phyloP scores from a whole-genome alignment of 495 filamentous ascomycete genomes.

The Parachaetomium inaequale region DNA sequence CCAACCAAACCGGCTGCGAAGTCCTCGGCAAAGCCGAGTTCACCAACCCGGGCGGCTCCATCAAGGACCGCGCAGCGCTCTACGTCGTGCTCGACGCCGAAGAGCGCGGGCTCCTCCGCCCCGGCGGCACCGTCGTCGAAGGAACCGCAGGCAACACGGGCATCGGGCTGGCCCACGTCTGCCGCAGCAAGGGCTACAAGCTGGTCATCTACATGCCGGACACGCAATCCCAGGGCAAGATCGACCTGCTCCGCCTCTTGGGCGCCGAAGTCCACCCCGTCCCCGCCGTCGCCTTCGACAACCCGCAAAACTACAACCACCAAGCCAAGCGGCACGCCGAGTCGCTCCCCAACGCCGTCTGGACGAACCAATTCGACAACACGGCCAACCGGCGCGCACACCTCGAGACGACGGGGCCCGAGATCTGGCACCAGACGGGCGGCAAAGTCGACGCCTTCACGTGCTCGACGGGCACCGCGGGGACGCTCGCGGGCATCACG shows the following conservation, averaged over 20 bases:
- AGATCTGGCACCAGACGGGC: constrained; percentile 91
- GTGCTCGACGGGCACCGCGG: constrained; percentile 89
- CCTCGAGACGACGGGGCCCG: constrained; percentile 93
- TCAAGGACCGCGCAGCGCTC: constrained; percentile 94
- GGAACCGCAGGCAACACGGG: constrained; percentile 97
- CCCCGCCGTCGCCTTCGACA: constrained; percentile 92
- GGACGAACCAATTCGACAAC: constrained; percentile 99
- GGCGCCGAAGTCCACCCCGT: constrained; percentile 99
- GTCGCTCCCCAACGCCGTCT: constrained; percentile 80
- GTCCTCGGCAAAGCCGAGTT: constrained; percentile 97
- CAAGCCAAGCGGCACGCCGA: constrained; percentile 88
- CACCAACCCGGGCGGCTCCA: constrained; percentile 93
- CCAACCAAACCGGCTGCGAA: constrained; percentile 88
- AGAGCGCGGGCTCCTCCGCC: constrained; percentile 70
- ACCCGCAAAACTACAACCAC: constrained; percentile 97
- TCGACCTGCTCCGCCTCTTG: constrained; percentile 85
- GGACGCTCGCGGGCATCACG: constrained; percentile 86
- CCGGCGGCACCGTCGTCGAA: constrained; percentile 93
- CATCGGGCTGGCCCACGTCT: constrained; percentile 96
- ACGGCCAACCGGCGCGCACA: constrained; percentile 89
- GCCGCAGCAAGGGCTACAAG: constrained; percentile 86
- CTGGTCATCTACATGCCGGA: constrained; percentile 99
- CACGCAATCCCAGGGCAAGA: constrained; percentile 96
- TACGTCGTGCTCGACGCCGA: constrained; percentile 95
- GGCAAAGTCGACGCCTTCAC: constrained; percentile 92